Evolutionary conservation across 306 rosid species (phyloP).

Genomic region (Dalbergia oliveri): DNA sequence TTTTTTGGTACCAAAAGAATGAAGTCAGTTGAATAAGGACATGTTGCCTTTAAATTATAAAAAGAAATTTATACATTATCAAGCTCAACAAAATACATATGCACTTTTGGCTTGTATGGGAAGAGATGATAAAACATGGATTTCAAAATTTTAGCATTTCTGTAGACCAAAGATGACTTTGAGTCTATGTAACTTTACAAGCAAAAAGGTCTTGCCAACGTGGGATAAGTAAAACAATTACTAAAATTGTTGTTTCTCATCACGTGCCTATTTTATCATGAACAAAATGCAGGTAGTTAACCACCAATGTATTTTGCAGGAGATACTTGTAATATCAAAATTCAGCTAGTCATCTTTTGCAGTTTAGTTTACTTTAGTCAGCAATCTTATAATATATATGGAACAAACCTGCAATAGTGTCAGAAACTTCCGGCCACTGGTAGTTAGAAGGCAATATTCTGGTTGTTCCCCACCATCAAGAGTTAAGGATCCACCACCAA

Average conservation of each 20-base stretch:
- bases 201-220: not conserved
- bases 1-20: too few relatives aligned
- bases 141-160: constrained; percentile 1
- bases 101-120: not conserved
- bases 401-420: constrained; percentile 73
- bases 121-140: not conserved
- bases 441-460: constrained; percentile 72
- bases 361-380: not conserved
- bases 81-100: not conserved
- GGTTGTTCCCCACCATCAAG: constrained; percentile 53
- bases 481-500: constrained; percentile 54
- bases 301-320: not conserved
- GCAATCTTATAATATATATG: not conserved
- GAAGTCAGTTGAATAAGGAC: not conserved
- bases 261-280: not conserved
- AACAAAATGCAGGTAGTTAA: not conserved
- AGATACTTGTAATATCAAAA: not conserved
- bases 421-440: constrained; percentile 73
- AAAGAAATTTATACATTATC: not conserved
- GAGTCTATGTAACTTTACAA: not conserved
- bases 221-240: constrained; percentile 5
- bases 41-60: not conserved
- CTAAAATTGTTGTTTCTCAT: not conserved
- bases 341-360: not conserved
- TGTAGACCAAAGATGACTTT: constrained; percentile 9